A percentile compares a stretch with the other conserved stretches of the same genome.
These are phyloP conservation scores for Acanthamoeba triangularis DNA, from an alignment of 208 protist species.

Conservation along the genomic window DNA sequence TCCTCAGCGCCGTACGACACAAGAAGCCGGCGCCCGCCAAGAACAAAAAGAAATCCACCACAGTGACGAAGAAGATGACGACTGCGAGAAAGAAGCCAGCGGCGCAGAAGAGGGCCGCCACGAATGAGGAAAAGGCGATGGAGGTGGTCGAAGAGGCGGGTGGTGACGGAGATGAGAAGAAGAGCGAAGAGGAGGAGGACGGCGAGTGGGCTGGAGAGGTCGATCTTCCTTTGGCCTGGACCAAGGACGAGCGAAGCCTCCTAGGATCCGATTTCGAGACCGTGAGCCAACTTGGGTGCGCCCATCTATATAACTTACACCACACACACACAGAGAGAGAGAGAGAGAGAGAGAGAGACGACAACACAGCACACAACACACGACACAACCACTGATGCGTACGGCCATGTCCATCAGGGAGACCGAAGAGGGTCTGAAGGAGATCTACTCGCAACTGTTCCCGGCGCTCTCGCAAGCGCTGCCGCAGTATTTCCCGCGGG, in stretches of 20 bases:
- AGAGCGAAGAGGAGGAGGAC: background rate
- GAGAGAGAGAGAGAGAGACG: too few relatives aligned
- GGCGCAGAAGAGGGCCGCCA: background rate
- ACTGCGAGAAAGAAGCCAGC: background rate
- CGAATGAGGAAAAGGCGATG: background rate
- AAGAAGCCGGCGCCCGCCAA: background rate
- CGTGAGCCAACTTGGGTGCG: background rate
- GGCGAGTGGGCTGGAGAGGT: background rate
- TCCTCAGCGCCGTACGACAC: background rate
- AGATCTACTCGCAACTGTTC: constrained; percentile 14
- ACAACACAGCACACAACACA: background rate
- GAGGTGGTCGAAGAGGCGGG: background rate
- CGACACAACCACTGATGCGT: background rate
- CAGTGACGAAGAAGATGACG: background rate
- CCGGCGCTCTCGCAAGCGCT: constrained; percentile 26
- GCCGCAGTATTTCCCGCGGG: background rate
- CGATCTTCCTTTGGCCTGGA: constrained; percentile 11
- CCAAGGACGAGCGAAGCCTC: background rate
- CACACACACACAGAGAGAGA: too few relatives aligned
- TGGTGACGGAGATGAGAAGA: background rate
- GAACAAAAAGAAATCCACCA: background rate
- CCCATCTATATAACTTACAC: background rate
- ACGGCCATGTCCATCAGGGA: background rate
- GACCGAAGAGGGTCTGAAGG: background rate
- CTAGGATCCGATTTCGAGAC: background rate